A percentile compares a stretch with the other conserved stretches of the same genome.
Conservation (phyloP, 305 asterid genomes). For the Fraxinus albicans region DNA sequence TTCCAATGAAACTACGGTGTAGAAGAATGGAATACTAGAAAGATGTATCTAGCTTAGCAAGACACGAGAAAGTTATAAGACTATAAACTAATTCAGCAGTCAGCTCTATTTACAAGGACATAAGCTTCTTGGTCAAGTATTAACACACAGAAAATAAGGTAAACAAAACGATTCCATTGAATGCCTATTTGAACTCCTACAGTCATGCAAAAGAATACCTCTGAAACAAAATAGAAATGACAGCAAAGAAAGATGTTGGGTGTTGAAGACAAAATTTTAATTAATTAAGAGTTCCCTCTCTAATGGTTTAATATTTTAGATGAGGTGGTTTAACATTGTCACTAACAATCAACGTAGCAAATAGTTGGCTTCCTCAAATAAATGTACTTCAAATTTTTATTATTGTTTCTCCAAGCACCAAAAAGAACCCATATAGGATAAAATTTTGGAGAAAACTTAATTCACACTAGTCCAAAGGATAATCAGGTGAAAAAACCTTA, state of each 20-base stretch:
- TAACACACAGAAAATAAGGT: conserved; percentile 3
- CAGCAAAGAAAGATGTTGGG: background rate
- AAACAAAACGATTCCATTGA: background rate
- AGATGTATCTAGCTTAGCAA: conserved; percentile 9
- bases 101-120: conserved; percentile 12
- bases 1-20: conserved; percentile 9
- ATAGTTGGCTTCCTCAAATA: background rate
- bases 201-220: background rate
- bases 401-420: background rate
- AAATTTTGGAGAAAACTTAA: background rate
- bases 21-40: conserved; percentile 12
- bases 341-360: background rate
- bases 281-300: background rate
- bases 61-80: conserved; percentile 9
- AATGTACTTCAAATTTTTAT: background rate
- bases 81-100: conserved; percentile 9
- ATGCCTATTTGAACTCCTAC: background rate
- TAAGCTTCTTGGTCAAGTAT: conserved; percentile 16
- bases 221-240: background rate
- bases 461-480: background rate
- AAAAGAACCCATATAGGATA: background rate
- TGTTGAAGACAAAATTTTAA: background rate
- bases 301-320: background rate
- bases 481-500: background rate
- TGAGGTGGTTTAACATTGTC: background rate